Base-by-base conservation (phyloP, 177 flowering plant species). In the Vitis hybrid region DNA sequence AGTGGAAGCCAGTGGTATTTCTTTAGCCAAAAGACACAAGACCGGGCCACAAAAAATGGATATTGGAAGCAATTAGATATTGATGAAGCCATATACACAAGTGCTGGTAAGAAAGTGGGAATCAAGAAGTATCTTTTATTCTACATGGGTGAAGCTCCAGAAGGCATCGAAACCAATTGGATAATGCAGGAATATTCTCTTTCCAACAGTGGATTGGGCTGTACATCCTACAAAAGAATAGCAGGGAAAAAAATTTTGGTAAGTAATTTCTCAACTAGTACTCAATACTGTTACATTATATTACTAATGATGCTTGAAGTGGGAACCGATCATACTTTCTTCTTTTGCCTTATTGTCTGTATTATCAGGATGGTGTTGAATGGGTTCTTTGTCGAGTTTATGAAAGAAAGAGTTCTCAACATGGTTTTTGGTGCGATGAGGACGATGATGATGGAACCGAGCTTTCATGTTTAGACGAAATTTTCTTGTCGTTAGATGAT, bases 391-490 rank as follows among this genome's bases (percentile, higher is more conserved):
- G 95, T 63, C 83, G 92, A 78, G 95, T 90, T 18, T 76, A 81
- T 64, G 88, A 91, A 67, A 63, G 68, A 23, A 75, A 79, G 26
- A 56, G 66, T 52, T 67, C 76, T 52, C 60, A 50, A 49, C 73
- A 64, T 32, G 68, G 76, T 55, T 68, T 60, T 11, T 51, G 66
- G 57, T 26, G 19, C 51, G 19, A 55, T 1, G 87, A 79, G 4
- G 87, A 83, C 3, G 88, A 82, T 10, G 79, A 80, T 55, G 79
- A 78, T 69, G 88, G 83, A 23, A 69, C 70, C 3, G 89, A 86
- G 70, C 89, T 92, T 32, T 92, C 97, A 34, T 88, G 90, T 71
- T 68, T 90, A 64, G 97, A 92, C 68, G 95, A 92, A 75, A 85
- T 89, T 56, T 92, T 86, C 80, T 76, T 92, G 77, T 86, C 93